phyloP scores from a whole-genome alignment of 1,139 yeast genomes.

The Hyphopichia khmerensis region DNA sequence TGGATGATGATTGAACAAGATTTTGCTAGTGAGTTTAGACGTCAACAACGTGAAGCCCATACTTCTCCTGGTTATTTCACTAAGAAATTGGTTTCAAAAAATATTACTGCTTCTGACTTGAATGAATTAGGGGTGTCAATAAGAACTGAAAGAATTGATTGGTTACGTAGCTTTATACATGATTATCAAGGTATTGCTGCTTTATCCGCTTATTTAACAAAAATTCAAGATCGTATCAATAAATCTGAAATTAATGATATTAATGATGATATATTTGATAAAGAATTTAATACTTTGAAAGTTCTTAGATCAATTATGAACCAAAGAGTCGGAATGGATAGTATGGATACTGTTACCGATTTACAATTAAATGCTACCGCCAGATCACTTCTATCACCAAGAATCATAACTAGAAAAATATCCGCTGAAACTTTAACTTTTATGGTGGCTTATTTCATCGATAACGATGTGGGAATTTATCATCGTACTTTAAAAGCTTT shows the following conservation, averaged over 20 bases:
- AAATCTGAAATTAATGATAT: conserved; percentile 36
- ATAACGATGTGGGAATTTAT: conserved; percentile 47
- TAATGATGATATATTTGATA: conserved; percentile 45
- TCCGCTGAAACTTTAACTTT: conserved; percentile 74
- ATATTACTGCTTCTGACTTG: conserved; percentile 68
- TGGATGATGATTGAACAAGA: conserved; percentile 94
- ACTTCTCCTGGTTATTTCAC: conserved; percentile 78
- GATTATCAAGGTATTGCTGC: conserved; percentile 90
- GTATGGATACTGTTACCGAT: conserved; percentile 41
- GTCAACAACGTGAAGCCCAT: conserved; percentile 40
- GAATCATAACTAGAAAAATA: conserved; percentile 71
- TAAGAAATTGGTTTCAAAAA: conserved; percentile 65
- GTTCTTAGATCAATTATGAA: conserved; percentile 51
- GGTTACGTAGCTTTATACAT: conserved; percentile 79
- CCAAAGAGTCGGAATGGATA: conserved; percentile 44
- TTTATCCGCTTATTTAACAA: conserved; percentile 44
- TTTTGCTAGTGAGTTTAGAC: conserved; percentile 70
- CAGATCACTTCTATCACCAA: conserved; percentile 51
- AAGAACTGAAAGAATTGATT: conserved; percentile 85
- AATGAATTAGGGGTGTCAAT: conserved; percentile 88
- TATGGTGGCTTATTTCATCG: conserved; percentile 43
- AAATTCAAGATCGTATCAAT: conserved; percentile 39
- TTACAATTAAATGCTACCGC: conserved; percentile 42
- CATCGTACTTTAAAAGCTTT: conserved; percentile 64
- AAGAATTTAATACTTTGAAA: conserved; percentile 47